These are phyloP conservation scores for Aureobasidium namibiae DNA, from an alignment of 2,329 filamentous ascomycete species.

Conservation along the genomic window DNA sequence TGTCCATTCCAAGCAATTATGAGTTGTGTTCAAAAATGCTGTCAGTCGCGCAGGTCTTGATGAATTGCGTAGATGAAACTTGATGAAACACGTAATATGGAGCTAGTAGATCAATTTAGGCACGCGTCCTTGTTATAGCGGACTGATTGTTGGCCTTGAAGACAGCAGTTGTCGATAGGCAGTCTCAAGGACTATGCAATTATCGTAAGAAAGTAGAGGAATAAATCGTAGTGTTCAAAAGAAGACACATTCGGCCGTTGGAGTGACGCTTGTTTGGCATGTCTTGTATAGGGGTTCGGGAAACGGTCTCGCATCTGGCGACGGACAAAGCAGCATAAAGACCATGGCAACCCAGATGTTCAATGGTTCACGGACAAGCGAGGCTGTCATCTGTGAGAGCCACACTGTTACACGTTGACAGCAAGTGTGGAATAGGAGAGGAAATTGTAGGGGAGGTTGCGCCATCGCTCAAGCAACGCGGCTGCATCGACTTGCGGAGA, in stretches of 20 bases:
- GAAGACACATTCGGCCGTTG: background rate
- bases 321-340: background rate
- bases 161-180: background rate
- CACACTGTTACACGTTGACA: conserved; percentile 6
- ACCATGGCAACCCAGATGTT: background rate
- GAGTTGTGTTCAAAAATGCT: background rate
- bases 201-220: too few relatives aligned
- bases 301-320: background rate
- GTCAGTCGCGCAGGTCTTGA: background rate
- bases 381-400: background rate
- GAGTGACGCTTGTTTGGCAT: background rate
- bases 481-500: conserved; percentile 10
- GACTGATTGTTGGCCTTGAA: background rate
- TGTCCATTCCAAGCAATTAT: background rate
- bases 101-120: background rate
- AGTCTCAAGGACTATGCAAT: background rate
- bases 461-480: conserved; percentile 9
- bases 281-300: conserved; percentile 6
- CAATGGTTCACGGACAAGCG: background rate
- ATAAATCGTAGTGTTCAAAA: background rate
- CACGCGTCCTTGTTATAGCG: background rate
- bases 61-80: conserved; percentile 6
- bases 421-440: background rate
- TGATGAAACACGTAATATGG: conserved; percentile 6
- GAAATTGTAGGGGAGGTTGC: conserved; percentile 5